Evolutionary conservation across 768 basidiomycete genomes (phyloP), one percentile per base, ranked within the genome.

Genomic region (Fistulinella prunicolor): DNA sequence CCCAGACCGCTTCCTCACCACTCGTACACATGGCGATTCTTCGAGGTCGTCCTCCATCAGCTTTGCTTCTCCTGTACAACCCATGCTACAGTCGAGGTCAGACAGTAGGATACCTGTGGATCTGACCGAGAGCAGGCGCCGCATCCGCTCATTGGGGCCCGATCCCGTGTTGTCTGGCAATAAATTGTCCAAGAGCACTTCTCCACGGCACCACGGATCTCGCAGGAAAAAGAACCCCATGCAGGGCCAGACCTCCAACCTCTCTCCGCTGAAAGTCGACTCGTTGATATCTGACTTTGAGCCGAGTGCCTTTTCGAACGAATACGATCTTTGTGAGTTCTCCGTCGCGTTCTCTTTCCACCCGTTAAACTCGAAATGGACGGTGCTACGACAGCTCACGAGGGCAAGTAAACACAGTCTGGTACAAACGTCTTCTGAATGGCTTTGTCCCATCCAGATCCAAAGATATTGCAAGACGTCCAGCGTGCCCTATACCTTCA

Each of bases 401-500:
- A 89, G 80, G 87, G 87, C 76, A 75, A 71, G 73, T 68, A 20
- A 42, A 50, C 26, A 32, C 37, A 43, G 13, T 51, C 34, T 38
- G 23, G 44, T 46, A 24, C 26, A 45, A 39, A 46, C 26, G 14
- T 46, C 37, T 21, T 34, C 39, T 64, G 44, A 56, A 50, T 28
- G 46, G 52, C 38, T 24, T 47, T 54, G 32, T 39, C 24, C 19
- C 26, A 42, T 37, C 24, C 59, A 91, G 88, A 91, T 69, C 85
- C 88, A n/a, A 76, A 76, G 55, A 84, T 91, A 52, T 63, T 90
- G 44, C 86, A 85, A 62, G 89, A 90, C 53, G 86, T 91, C 6
- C 85, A 89, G 55, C 80, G 81, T 44, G 88, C 86, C 6, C 61
- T 91, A 24, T 81, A 79, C 47, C 68, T 87, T 43, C 89, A 89